A percentile compares a stretch with the other conserved stretches of the same genome.
phyloP scores from a whole-genome alignment of 371 early-diverging fungal species.

The Dentiscutata heterogama region DNA sequence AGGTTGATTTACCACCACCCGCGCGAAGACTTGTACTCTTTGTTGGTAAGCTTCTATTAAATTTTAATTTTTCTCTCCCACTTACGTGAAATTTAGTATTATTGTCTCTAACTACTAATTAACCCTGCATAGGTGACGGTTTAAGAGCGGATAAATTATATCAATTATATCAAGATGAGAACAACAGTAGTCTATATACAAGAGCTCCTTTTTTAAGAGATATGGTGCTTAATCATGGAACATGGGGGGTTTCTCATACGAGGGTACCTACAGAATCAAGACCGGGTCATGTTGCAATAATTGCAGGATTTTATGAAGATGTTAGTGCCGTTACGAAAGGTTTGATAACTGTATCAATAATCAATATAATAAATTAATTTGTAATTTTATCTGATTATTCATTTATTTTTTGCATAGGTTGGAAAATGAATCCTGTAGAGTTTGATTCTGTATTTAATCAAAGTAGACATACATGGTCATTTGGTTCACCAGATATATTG shows the following conservation, averaged over 20 bases:
- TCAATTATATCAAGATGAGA: slow-evolving; percentile 64
- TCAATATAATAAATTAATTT: not conserved
- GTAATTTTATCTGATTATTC: not conserved
- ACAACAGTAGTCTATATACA: slow-evolving; percentile 51
- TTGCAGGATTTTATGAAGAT: slow-evolving; percentile 98
- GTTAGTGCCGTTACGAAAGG: slow-evolving; percentile 97
- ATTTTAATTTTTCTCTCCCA: not conserved
- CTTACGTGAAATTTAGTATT: not conserved
- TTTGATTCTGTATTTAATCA: slow-evolving; percentile 97
- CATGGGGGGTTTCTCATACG: slow-evolving; percentile 95
- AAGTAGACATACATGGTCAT: slow-evolving; percentile 93
- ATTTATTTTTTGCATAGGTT: slow-evolving; percentile 69
- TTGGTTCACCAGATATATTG: slow-evolving; percentile 96
- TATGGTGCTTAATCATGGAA: slow-evolving; percentile 71
- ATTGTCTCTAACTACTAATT: not conserved
- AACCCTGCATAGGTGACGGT: slow-evolving; percentile 79
- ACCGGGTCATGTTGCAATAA: slow-evolving; percentile 97
- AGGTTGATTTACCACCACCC: slow-evolving; percentile 74
- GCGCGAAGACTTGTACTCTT: slow-evolving; percentile 91
- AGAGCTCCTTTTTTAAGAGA: slow-evolving; percentile 82
- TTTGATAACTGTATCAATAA: slow-evolving; percentile 45
- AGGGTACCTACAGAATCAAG: slow-evolving; percentile 98
- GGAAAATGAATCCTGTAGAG: slow-evolving; percentile 97
- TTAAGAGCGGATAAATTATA: slow-evolving; percentile 93
- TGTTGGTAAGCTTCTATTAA: slow-evolving; percentile 70